Percentiles rank a stretch among this genome's conserved stretches.
Evolutionary conservation across 2,329 filamentous ascomycete species (phyloP).

Genomic region (Aspergillus tubingensis): DNA sequence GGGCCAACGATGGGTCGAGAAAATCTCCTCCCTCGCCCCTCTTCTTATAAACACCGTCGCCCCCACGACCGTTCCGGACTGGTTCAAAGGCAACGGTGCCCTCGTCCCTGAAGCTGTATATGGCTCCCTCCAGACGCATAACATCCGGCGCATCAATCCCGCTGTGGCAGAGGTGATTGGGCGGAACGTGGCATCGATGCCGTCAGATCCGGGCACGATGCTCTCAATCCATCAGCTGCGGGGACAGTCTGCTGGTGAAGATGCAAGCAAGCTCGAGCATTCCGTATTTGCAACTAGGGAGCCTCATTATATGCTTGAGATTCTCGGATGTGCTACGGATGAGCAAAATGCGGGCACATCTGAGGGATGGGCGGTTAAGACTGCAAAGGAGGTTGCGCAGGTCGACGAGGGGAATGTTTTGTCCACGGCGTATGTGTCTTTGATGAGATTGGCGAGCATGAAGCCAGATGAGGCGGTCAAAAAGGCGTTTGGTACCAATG

Average conservation of each 20-base stretch:
- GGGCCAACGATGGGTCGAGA: slow-evolving; percentile 19
- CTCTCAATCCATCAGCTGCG: slow-evolving; percentile 23
- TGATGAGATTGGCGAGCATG: slow-evolving; percentile 5
- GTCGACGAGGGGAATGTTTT: slow-evolving; percentile 14
- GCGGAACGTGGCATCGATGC: background rate
- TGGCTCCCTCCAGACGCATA: slow-evolving; percentile 13
- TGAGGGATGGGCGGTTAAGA: slow-evolving; percentile 14
- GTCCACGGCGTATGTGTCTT: slow-evolving; percentile 20
- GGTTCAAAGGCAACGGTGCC: slow-evolving; percentile 1
- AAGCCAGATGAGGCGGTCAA: background rate
- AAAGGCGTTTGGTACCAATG: slow-evolving; percentile 25
- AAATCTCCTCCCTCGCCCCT: slow-evolving; percentile 17
- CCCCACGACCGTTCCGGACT: slow-evolving; percentile 14
- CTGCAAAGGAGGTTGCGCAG: slow-evolving; percentile 9
- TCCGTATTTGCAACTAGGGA: slow-evolving; percentile 21
- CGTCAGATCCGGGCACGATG: slow-evolving; percentile 15
- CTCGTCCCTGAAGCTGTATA: slow-evolving; percentile 5
- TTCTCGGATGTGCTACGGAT: slow-evolving; percentile 9
- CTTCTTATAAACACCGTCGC: slow-evolving; percentile 18
- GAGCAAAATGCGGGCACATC: background rate
- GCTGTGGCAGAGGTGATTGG: slow-evolving; percentile 15
- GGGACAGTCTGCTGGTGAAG: slow-evolving; percentile 11
- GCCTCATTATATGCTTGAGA: slow-evolving; percentile 26
- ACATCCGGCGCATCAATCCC: slow-evolving; percentile 8
- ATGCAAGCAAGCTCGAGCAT: background rate